Evolutionary conservation across 441 rosid species (phyloP), one percentile per base, ranked within the genome.

Genomic region (Populus hybrid): DNA sequence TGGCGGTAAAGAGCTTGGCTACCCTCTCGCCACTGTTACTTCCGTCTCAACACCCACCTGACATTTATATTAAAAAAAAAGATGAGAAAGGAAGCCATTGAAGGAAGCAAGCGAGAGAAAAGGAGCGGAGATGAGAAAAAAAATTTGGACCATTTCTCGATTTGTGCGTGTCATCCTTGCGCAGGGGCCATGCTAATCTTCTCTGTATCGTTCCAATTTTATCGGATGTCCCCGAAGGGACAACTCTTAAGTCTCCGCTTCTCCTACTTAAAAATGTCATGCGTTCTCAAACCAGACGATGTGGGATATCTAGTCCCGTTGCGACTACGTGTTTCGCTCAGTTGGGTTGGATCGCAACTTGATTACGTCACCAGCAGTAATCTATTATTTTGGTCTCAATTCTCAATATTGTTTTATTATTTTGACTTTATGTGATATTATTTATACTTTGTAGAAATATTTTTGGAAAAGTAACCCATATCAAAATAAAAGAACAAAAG

Each of bases 141-240:
- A 77, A 66, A 84, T 77, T 82, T 84, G 77, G 78, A 91, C 83
- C 91, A 86, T 85, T 89, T 90, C 86, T 89, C 83, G 81, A 91
- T 88, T 87, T 91, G 78, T 84, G 86, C 83, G 88, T 90, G 91
- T 85, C 93, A 89, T 88, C 91, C 90, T 89, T 87, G 87, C 85
- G 82, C 87, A 89, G 88, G 92, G 89, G 87, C 87, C 88, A 89
- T 87, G 87, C 89, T 89, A 87, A 91, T 90, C 85, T 88, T 87
- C 89, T 89, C 90, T 87, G 87, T 88, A 86, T 87, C 84, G 78
- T 87, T 94, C 88, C 91, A 89, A 90, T 89, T 91, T 91, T 87
- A 88, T 91, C 88, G 69, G 92, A 77, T 73, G 81, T 74, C 80
- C 75, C 78, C 74, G 78, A 81, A 69, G 80, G 77, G 76, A 83